phyloP scores from a whole-genome alignment of 2,329 filamentous ascomycete genomes.

The Graphiopsis chlorocephala region DNA sequence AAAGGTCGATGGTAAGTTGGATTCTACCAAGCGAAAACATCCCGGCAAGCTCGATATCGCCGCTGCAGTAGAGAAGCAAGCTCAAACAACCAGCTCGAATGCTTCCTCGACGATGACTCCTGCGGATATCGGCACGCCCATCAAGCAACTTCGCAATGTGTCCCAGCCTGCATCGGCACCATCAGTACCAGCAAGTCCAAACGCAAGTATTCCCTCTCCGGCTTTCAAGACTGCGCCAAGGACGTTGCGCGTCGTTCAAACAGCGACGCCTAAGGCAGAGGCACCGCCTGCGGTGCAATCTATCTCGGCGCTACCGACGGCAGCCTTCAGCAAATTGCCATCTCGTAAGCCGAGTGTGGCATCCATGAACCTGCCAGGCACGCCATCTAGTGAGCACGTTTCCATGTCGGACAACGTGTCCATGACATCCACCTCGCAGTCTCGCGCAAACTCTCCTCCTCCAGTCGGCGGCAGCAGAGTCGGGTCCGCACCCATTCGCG shows the following conservation, averaged over 20 bases:
- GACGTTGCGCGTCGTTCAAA: conserved; percentile 67
- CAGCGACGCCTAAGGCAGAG: conserved; percentile 64
- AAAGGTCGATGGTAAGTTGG: conserved; percentile 18
- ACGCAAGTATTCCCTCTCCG: conserved; percentile 45
- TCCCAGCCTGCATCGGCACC: conserved; percentile 54
- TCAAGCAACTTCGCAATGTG: conserved; percentile 29
- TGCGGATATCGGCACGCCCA: conserved; percentile 31
- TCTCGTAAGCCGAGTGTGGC: conserved; percentile 55
- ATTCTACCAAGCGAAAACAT: conserved; percentile 35
- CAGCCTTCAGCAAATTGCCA: conserved; percentile 37
- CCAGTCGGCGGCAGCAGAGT: conserved; percentile 57
- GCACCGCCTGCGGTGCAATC: conserved; percentile 44
- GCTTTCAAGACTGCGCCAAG: conserved; percentile 54
- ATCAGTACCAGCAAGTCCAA: conserved; percentile 54
- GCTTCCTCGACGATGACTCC: conserved; percentile 17
- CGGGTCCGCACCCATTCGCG: conserved; percentile 65
- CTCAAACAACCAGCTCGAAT: conserved; percentile 15
- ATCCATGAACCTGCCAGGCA: conserved; percentile 64
- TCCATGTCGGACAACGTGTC: conserved; percentile 69
- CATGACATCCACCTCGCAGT: conserved; percentile 68
- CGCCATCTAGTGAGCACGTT: conserved; percentile 68
- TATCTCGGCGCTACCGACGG: conserved; percentile 28
- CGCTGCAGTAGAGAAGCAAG: conserved; percentile 35
- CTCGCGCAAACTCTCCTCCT: conserved; percentile 67
- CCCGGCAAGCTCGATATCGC: conserved; percentile 49